Evolutionary conservation across 495 filamentous ascomycete species (phyloP).

Genomic region (Cladorrhinum samala): DNA sequence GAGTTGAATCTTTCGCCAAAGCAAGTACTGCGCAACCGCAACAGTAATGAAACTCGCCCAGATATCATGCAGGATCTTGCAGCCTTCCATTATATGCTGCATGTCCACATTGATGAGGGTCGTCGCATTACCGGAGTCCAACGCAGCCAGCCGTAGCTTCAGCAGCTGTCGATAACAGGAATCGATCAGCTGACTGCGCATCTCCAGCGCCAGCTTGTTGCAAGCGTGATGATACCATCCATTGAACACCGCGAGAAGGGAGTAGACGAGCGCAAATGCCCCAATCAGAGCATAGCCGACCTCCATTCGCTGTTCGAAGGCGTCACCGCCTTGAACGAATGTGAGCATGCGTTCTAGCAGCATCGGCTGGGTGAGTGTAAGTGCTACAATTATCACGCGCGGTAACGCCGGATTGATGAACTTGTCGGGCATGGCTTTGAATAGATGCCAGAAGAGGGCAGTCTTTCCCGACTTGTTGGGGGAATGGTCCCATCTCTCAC

Average conservation of each 20-base stretch:
- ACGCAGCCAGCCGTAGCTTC: conserved; percentile 4
- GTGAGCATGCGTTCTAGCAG: conserved; percentile 9
- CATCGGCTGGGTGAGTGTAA: conserved; percentile 7
- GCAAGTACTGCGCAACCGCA: conserved; percentile 2
- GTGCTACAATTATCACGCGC: conserved; percentile 1
- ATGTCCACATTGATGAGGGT: conserved; percentile 9
- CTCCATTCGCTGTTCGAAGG: conserved; percentile 1
- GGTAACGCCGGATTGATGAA: conserved; percentile 2
- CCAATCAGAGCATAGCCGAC: conserved; percentile 6
- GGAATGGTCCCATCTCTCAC: not conserved
- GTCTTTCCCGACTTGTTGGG: conserved; percentile 2
- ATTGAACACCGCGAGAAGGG: conserved; percentile 6
- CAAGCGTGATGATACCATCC: conserved; percentile 5
- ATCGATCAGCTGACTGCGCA: conserved; percentile 6
- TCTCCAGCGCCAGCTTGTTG: conserved; percentile 8
- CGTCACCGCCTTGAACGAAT: conserved; percentile 3
- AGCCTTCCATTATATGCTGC: conserved; percentile 8
- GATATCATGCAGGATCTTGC: conserved; percentile 9
- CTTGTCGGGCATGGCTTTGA: conserved; percentile 5
- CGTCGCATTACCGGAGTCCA: conserved; percentile 4
- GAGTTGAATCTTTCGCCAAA: conserved; percentile 7
- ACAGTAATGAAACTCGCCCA: conserved; percentile 7
- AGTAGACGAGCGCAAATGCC: conserved; percentile 4
- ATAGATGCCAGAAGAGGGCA: not conserved
- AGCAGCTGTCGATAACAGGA: conserved; percentile 5